Base-by-base conservation (phyloP, 1,284 basidiomycete species). In the Trichosporon faecale region DNA sequence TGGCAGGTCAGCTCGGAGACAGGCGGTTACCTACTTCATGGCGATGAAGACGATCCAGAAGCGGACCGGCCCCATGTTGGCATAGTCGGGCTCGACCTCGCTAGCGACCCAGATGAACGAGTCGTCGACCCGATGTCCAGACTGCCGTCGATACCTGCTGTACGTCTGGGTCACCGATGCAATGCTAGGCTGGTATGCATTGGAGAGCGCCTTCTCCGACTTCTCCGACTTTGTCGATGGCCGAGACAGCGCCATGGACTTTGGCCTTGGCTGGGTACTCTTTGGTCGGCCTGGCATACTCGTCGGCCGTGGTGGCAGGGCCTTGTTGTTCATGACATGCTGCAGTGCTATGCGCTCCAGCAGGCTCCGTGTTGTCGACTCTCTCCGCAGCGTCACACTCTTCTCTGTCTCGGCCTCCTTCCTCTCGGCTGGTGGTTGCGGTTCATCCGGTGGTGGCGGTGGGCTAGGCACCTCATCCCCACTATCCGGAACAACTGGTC, bases 1-100 rank as follows among this genome's bases (percentile, higher is more conserved):
- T 74, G 46, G 3, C 21, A 23, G n/a, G 52, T 44, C 12, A 69
- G 52, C 21, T 23, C 23, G 9, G 21, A 25, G 31, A 25, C 11
- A 21, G n/a, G 27, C 37, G 37, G 12, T 0, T 6, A 74, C 75
- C n/a, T 37, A 77, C 76, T 72, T 74, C 71, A 77, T 73, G 29
- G 75, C 72, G n/a, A 75, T 52, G 57, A 76, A 75, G 60, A 69
- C 69, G 25, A 76, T 66, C 60, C 71, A 70, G 65, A 76, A 77
- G 9, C 40, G 46, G 14, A 31, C 27, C 11, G 57, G 57, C 5
- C 18, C 2, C 27, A 61, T 31, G 29, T 31, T n/a, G 8, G 27
- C 2, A 12, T 61, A n/a, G 29, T n/a, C 27, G 18, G 27, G 57
- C 16, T 61, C 57, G 8, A 14, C 18, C 57, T 61, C 57, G 11